Evolutionary conservation across 805 yeast species (phyloP).

Genomic region (Cyberlindnera xishuangbannaensis): DNA sequence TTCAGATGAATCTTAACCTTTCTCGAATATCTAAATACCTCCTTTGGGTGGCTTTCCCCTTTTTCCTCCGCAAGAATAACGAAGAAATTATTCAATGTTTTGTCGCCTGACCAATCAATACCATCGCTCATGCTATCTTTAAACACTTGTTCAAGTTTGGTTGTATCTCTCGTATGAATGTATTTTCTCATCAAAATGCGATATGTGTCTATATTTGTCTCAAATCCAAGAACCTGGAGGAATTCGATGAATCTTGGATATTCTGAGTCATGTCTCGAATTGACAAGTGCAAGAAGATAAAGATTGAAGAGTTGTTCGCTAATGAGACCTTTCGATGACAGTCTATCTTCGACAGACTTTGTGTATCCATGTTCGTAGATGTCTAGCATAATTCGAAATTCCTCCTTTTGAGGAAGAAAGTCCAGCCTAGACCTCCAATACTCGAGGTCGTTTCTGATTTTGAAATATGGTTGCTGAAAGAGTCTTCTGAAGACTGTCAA

Average conservation of each 20-base stretch:
- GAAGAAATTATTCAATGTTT: slow-evolving; percentile 25
- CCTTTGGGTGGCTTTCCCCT: slow-evolving; percentile 9
- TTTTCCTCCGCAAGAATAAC: slow-evolving; percentile 25
- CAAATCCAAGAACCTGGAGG: slow-evolving; percentile 3
- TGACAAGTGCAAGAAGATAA: slow-evolving; percentile 4
- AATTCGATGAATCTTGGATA: slow-evolving; percentile 3
- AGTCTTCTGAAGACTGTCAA: slow-evolving; percentile 1
- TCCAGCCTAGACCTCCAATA: not conserved
- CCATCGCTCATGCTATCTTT: slow-evolving; percentile 32
- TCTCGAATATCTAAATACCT: slow-evolving; percentile 32
- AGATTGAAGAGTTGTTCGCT: slow-evolving; percentile 1
- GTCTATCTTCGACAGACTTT: not conserved
- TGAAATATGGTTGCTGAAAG: slow-evolving; percentile 2
- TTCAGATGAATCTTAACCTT: slow-evolving; percentile 36
- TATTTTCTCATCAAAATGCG: slow-evolving; percentile 10
- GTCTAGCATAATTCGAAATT: slow-evolving; percentile 2
- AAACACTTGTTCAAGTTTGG: slow-evolving; percentile 26
- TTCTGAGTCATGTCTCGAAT: slow-evolving; percentile 4
- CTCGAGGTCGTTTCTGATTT: not conserved
- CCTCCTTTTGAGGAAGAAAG: no score
- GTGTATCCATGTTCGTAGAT: slow-evolving; percentile 3
- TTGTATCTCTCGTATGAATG: slow-evolving; percentile 3
- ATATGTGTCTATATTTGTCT: slow-evolving; percentile 8
- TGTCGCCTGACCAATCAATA: slow-evolving; percentile 35
- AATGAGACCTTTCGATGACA: not conserved